These are phyloP conservation scores for Mortierella sp. DNA, from an alignment of 371 early-diverging fungal genomes.

Conservation along the genomic window DNA sequence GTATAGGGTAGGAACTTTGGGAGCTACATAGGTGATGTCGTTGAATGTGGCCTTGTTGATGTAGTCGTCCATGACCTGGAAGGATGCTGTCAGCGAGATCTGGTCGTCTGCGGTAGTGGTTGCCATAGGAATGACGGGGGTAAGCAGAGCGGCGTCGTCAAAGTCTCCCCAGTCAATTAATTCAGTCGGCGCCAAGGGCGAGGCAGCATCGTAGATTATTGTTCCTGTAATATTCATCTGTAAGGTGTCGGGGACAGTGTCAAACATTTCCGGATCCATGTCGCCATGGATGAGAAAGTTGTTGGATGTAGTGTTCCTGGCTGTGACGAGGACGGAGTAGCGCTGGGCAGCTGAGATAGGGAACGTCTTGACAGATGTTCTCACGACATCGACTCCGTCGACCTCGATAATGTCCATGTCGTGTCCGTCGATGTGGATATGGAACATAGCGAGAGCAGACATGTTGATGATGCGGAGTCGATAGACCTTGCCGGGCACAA, in stretches of 20 bases:
- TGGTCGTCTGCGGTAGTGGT: slow-evolving; percentile 64
- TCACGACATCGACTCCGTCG: slow-evolving; percentile 79
- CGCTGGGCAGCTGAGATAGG: slow-evolving; percentile 80
- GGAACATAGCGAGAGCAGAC: slow-evolving; percentile 81
- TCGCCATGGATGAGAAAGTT: slow-evolving; percentile 84
- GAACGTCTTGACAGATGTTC: slow-evolving; percentile 68
- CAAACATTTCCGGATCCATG: slow-evolving; percentile 86
- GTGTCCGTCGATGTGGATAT: slow-evolving; percentile 86
- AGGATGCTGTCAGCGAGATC: slow-evolving; percentile 72
- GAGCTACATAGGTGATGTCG: slow-evolving; percentile 77
- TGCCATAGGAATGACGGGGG: slow-evolving; percentile 59
- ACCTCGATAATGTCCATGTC: slow-evolving; percentile 84
- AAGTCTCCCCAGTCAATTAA: slow-evolving; percentile 54
- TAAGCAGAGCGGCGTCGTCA: slow-evolving; percentile 65
- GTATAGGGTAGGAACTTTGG: slow-evolving; percentile 79
- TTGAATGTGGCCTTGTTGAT: slow-evolving; percentile 89
- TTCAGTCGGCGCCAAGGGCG: slow-evolving; percentile 61
- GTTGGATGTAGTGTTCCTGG: slow-evolving; percentile 70
- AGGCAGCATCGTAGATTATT: slow-evolving; percentile 65
- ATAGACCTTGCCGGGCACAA: slow-evolving; percentile 85
- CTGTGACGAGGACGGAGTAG: slow-evolving; percentile 79
- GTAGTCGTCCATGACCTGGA: slow-evolving; percentile 79
- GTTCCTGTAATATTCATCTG: slow-evolving; percentile 67
- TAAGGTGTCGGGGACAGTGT: slow-evolving; percentile 69
- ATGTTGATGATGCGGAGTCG: slow-evolving; percentile 88